Conservation (phyloP, 108 stramenopile species). For the Skeletonema marinoi region DNA sequence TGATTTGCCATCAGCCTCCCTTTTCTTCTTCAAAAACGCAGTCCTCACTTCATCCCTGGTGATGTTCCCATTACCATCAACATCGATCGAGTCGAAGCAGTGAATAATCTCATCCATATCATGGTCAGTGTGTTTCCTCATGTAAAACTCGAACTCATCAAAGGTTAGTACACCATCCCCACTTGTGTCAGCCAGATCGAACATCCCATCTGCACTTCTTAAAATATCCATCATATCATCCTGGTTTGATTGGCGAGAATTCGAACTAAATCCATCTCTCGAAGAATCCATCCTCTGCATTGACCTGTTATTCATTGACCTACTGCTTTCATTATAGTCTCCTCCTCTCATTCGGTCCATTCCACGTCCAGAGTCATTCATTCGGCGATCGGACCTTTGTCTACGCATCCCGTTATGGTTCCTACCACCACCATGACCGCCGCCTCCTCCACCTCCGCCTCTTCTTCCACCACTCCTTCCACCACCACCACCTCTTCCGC, state of each 20-base stretch:
- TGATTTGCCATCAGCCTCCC: neutral
- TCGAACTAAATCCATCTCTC: neutral
- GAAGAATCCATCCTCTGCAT: neutral
- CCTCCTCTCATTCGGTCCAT: neutral
- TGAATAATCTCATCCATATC: slow-evolving; percentile 10
- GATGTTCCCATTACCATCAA: slow-evolving; percentile 46
- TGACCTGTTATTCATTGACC: neutral
- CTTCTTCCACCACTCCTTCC: neutral
- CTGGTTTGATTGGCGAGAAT: neutral
- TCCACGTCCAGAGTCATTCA: neutral
- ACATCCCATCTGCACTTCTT: slow-evolving; percentile 16
- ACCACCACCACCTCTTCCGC: neutral
- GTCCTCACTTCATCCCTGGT: slow-evolving; percentile 22
- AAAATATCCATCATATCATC: slow-evolving; percentile 4
- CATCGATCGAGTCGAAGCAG: slow-evolving; percentile 27
- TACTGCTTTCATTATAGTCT: neutral
- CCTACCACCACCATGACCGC: neutral
- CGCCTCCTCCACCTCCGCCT: neutral
- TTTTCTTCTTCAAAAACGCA: slow-evolving; percentile 12
- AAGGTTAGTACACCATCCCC: slow-evolving; percentile 13
- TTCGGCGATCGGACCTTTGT: neutral
- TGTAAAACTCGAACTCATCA: slow-evolving; percentile 28
- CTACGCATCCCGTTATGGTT: neutral
- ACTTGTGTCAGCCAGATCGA: slow-evolving; percentile 15
- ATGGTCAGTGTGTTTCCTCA: slow-evolving; percentile 23